Percentiles rank a stretch among this genome's conserved stretches.
Conservation (phyloP, 1,284 basidiomycete species). For the Pseudozyma flocculosa region DNA sequence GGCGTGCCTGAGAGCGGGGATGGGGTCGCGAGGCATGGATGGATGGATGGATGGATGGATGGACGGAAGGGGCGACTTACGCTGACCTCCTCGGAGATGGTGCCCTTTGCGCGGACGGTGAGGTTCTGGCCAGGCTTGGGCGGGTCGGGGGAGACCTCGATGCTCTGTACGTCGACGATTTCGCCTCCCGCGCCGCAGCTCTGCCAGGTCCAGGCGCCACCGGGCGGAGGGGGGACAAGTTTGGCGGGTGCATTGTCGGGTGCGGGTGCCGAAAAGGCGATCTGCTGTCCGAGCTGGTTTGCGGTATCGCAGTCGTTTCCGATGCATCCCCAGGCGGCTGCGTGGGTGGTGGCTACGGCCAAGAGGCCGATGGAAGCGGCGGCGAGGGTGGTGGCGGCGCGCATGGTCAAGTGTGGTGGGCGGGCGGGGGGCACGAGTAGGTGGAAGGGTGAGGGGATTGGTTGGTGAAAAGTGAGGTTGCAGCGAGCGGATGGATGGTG, state of each 20-base stretch:
- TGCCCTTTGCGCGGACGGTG: conserved; percentile 48
- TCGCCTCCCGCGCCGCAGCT: conserved; percentile 41
- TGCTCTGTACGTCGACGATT: conserved; percentile 35
- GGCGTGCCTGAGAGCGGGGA: no score
- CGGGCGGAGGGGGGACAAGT: no score
- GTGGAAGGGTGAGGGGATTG: no score
- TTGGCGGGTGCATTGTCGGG: no score
- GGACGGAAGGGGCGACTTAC: no score
- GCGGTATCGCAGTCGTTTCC: conserved; percentile 25
- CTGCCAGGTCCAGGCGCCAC: conserved; percentile 48
- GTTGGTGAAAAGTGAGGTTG: no score
- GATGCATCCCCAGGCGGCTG: conserved; percentile 29
- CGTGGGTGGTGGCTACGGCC: conserved; percentile 1
- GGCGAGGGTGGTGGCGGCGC: no score
- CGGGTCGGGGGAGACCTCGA: conserved; percentile 51
- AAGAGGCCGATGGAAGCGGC: background rate
- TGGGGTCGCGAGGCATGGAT: no score
- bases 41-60: no score
- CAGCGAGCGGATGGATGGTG: no score
- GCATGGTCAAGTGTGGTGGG: background rate
- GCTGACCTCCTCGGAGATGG: conserved; percentile 33
- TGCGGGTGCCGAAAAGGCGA: conserved; percentile 25
- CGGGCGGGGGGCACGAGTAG: no score
- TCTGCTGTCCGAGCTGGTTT: conserved; percentile 16
- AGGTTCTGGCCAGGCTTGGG: conserved; percentile 53